phyloP scores from a whole-genome alignment of 495 filamentous ascomycete genomes.

The Aspergillus avenaceus region DNA sequence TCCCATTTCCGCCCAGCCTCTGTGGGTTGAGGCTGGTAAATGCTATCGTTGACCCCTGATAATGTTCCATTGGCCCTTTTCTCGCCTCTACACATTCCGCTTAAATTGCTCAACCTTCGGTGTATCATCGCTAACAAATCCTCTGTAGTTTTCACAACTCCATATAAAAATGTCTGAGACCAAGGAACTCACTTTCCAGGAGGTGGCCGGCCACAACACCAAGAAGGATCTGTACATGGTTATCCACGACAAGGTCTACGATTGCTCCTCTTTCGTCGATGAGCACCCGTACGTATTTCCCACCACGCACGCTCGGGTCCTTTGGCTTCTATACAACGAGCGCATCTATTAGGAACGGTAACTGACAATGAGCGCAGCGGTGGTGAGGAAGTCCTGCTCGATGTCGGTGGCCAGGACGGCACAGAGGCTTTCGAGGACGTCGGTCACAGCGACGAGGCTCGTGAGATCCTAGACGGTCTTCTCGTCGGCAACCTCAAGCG shows the following conservation, averaged over 20 bases:
- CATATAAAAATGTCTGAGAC: conserved; percentile 55
- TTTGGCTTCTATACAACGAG: neutral
- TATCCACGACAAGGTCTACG: conserved; percentile 96
- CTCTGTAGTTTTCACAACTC: conserved; percentile 1
- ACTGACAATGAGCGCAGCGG: conserved; percentile 54
- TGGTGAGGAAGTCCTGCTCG: conserved; percentile 96
- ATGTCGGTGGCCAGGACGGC: conserved; percentile 93
- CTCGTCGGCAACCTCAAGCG: conserved; percentile 81
- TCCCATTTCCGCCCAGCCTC: too few species aligned
- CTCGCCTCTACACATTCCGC: too few species aligned
- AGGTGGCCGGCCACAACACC: conserved; percentile 80
- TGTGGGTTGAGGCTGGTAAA: too few species aligned
- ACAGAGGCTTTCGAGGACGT: conserved; percentile 99
- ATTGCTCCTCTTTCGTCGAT: conserved; percentile 81
- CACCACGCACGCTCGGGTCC: neutral
- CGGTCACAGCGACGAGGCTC: conserved; percentile 97
- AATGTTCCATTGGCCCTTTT: too few species aligned
- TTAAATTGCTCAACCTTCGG: neutral
- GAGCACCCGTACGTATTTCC: conserved; percentile 98
- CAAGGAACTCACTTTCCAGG: conserved; percentile 76
- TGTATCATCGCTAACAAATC: conserved; percentile 5
- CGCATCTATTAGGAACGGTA: neutral
- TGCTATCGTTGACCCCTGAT: too few species aligned
- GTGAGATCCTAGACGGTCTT: conserved; percentile 82
- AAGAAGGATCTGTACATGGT: conserved; percentile 96